A percentile compares a stretch with the other conserved stretches of the same genome.
These are phyloP conservation scores for Mentha longifolia DNA, from an alignment of 257 asterid species.

Conservation along the genomic window DNA sequence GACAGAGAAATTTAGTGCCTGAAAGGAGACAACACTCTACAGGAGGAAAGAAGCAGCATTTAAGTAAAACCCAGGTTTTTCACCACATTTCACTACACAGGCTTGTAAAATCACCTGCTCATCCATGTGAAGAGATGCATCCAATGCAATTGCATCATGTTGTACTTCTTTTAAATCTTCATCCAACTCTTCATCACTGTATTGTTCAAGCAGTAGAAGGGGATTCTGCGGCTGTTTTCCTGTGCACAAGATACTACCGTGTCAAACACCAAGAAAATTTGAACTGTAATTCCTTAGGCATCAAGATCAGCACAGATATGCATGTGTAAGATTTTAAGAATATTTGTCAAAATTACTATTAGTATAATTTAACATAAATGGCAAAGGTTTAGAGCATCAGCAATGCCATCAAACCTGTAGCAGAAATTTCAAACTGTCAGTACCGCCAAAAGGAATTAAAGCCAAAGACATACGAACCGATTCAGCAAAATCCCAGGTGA, in stretches of 20 bases:
- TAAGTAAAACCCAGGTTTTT: not conserved
- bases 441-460: constrained; percentile 63
- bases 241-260: constrained; percentile 48
- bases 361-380: constrained; percentile 30
- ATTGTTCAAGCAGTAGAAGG: constrained; percentile 84
- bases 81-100: not conserved
- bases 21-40: constrained; percentile 11
- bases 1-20: constrained; percentile 7
- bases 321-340: constrained; percentile 27
- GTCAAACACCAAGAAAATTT: constrained; percentile 44
- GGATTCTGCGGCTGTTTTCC: constrained; percentile 77
- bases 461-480: constrained; percentile 97
- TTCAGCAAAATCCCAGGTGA: constrained; percentile 56
- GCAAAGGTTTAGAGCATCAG: constrained; percentile 40
- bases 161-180: constrained; percentile 51
- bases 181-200: constrained; percentile 91
- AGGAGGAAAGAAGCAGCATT: not conserved
- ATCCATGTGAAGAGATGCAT: constrained; percentile 43
- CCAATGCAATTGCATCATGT: constrained; percentile 43
- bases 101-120: constrained; percentile 58
- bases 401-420: constrained; percentile 74
- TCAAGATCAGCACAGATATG: constrained; percentile 32
- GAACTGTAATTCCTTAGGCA: constrained; percentile 19
- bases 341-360: constrained; percentile 30
- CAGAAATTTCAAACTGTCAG: constrained; percentile 72